phyloP scores from a whole-genome alignment of 352 stramenopile genomes.

The Phytophthora quininea region DNA sequence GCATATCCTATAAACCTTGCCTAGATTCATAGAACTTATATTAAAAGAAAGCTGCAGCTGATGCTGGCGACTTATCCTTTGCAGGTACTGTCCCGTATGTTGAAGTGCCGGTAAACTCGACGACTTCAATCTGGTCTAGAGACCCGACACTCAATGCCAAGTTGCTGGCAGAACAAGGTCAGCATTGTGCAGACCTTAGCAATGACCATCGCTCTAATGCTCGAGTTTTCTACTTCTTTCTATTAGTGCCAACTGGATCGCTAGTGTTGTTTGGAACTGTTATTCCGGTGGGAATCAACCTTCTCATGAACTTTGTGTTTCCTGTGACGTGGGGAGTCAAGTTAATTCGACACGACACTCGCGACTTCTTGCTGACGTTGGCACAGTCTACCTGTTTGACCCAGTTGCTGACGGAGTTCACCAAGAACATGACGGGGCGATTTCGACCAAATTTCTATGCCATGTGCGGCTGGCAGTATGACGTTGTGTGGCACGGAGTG shows the following conservation, averaged over 20 bases:
- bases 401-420: conserved; percentile 71
- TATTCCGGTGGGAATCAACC: conserved; percentile 51
- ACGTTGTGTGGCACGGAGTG: conserved; percentile 66
- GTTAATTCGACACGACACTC: conserved; percentile 65
- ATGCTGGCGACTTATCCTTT: conserved; percentile 14
- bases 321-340: conserved; percentile 29
- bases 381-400: conserved; percentile 53
- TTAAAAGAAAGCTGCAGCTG: not conserved
- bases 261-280: conserved; percentile 38
- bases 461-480: conserved; percentile 80
- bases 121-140: conserved; percentile 45
- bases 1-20: not conserved
- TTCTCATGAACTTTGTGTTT: conserved; percentile 62
- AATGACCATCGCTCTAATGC: not conserved
- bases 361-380: conserved; percentile 64
- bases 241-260: conserved; percentile 50
- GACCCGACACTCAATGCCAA: conserved; percentile 58
- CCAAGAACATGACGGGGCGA: conserved; percentile 69
- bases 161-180: conserved; percentile 41
- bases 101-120: conserved; percentile 48
- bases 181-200: not conserved
- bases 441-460: conserved; percentile 78
- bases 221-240: not conserved
- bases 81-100: conserved; percentile 46
- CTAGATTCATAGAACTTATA: not conserved